Evolutionary conservation across 2,329 filamentous ascomycete species (phyloP).

Genomic region (Apiospora koreana): DNA sequence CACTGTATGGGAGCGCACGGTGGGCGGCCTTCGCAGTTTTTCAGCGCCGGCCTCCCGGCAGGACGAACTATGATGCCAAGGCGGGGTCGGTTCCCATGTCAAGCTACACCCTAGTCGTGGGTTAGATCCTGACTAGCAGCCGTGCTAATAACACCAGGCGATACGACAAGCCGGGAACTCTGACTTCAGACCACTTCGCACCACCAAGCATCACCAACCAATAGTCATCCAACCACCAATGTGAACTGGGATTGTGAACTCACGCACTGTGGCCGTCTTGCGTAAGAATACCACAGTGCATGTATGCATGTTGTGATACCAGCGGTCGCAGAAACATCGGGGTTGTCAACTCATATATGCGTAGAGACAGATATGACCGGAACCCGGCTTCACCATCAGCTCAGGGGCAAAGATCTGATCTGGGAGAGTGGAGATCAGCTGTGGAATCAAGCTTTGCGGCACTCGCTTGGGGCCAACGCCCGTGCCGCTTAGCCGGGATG

Average conservation of each 20-base stretch:
- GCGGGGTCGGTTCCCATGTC: background rate
- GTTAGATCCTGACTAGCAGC: background rate
- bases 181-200: background rate
- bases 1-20: background rate
- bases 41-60: background rate
- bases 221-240: too few species aligned
- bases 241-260: too few species aligned
- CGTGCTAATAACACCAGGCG: background rate
- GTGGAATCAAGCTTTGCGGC: slow-evolving; percentile 7
- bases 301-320: too few species aligned
- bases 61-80: background rate
- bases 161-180: background rate
- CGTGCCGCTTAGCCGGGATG: slow-evolving; percentile 1
- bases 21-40: background rate
- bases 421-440: background rate
- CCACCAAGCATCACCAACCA: background rate
- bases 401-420: slow-evolving; percentile 7
- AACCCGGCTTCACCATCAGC: background rate
- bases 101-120: background rate
- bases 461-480: background rate
- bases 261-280: too few species aligned
- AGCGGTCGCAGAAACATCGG: too few species aligned
- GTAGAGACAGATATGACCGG: background rate
- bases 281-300: too few species aligned
- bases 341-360: too few species aligned